Evolutionary conservation across 805 yeast genomes (phyloP), one percentile per base, ranked within the genome.

Genomic region (Wickerhamomyces xylosicus): DNA sequence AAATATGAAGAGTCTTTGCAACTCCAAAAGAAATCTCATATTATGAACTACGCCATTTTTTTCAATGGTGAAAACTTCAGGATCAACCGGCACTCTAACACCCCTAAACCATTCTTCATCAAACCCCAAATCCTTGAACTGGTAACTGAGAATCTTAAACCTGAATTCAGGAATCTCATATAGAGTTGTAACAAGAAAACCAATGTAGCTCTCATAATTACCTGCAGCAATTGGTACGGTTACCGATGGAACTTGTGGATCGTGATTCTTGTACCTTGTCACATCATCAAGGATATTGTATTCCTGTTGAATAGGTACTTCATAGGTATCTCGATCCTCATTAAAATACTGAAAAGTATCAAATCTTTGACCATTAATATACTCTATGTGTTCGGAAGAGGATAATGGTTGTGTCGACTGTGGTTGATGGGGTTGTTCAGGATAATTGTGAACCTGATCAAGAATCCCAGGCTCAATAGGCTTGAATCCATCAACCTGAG

Each of bases 31-130:
- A 16, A 61, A 53, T 10, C 48, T 39, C n/a, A 57, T 42, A 36
- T 54, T 52, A 7, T 48, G 40, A 2, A 47, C 31, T 19, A 60
- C 49, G 25, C 44, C 52, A 20, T 59, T 57, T 5, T 50, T 47
- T 9, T 37, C 34, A 1, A 43, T 32, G 2, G 17, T 18, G 3
- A 45, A 31, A 1, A 38, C 16, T 3, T 35, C 45, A 13, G 39
- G 37, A 4, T 50, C 47, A 2, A 48, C 18, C 2, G 15, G 20
- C 3, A 44, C 32, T 1, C 21, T 8, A 1, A 50, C 53, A 1
- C 58, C 61, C 40, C 48, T 62, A 61, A 64, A 67, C 73, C 73
- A 67, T 34, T 52, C 49, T 4, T 61, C 57, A 14, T 59, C 47
- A 41, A 48, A 66, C 0, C 67, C 66, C 38, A 66, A 56, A 3